A percentile compares a stretch with the other conserved stretches of the same genome.
Conservation (phyloP, 345 rosid genomes). For the Erysimum cheiranthoides region DNA sequence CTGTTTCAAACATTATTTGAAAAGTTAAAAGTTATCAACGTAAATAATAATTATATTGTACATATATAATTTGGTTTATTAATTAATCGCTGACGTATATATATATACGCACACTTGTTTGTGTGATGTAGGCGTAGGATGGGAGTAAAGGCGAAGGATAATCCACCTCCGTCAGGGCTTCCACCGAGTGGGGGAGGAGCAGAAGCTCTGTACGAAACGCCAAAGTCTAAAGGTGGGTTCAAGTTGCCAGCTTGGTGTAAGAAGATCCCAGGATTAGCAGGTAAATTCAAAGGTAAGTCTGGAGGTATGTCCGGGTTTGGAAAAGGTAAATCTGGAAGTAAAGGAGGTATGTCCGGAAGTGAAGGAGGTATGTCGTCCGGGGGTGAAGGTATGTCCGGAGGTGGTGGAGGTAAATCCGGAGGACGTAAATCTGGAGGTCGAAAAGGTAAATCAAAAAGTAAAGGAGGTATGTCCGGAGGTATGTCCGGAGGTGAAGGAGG, state of each 20-base stretch:
- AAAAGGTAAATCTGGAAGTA: background rate
- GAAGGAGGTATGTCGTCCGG: background rate
- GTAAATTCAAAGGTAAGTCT: background rate
- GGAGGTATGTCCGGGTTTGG: background rate
- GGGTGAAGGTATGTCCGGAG: background rate
- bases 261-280: background rate
- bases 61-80: background rate
- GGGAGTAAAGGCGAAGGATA: constrained; percentile 26
- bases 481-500: background rate
- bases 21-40: background rate
- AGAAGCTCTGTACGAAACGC: background rate
- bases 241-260: background rate
- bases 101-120: background rate
- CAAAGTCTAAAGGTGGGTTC: background rate
- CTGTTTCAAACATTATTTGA: background rate
- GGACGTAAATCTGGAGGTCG: background rate
- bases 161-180: constrained; percentile 35
- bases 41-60: background rate
- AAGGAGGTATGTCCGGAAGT: background rate
- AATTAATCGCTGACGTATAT: background rate
- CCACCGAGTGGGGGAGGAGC: constrained; percentile 23
- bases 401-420: background rate
- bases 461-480: background rate
- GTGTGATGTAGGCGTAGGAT: constrained; percentile 33
- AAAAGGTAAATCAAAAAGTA: background rate